Base-by-base conservation (phyloP, 129 eudicot genomes). In the Pseudognaphalium luteoalbum region DNA sequence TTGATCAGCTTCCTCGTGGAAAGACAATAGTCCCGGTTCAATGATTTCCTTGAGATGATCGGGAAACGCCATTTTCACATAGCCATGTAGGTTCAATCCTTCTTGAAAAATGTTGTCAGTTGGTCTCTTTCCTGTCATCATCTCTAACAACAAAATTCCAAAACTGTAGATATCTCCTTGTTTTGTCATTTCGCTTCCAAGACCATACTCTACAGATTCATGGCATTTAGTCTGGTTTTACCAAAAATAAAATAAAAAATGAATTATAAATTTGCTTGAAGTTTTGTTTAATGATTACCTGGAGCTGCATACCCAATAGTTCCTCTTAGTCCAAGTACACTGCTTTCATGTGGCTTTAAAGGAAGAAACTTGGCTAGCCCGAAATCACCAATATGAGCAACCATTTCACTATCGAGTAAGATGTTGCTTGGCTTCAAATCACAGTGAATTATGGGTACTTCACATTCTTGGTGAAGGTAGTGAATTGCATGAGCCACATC, bases 261-360 rank as follows among this genome's bases (percentile, higher is more conserved):
- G 33, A 7, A 32, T 70, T 20, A 19, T 19, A 42, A 47, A 2
- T 60, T 25, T 61, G 0, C 35, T 52, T 61, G 25, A 28, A 44
- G 35, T 19, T 47, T 17, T 44, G 33, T 14, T n/a, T 30, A 61
- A 6, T 0, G 77, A 10, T 62, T 86, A 83, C 90, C 87, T 81
- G 90, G 90, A 54, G 90, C 77, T 29, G 78, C 82, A 72, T 82
- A 82, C 29, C 85, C 89, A 42, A 81, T 7, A 8, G 83, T 86
- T 54, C 90, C 90, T 74, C 85, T 80, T 41, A 86, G 22, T 77
- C 85, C 90, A 64, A 57, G 21, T 21, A 85, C 78, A 39, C 83
- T 86, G 58, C 85, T 80, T 76, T 80, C 51, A 4, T 80, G 75
- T 73, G 83, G 80, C 21, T 44, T 80, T 14, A 74, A 44, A 19